Base-by-base conservation (phyloP, 2,329 filamentous ascomycete species). In the Fusarium nygamai region DNA sequence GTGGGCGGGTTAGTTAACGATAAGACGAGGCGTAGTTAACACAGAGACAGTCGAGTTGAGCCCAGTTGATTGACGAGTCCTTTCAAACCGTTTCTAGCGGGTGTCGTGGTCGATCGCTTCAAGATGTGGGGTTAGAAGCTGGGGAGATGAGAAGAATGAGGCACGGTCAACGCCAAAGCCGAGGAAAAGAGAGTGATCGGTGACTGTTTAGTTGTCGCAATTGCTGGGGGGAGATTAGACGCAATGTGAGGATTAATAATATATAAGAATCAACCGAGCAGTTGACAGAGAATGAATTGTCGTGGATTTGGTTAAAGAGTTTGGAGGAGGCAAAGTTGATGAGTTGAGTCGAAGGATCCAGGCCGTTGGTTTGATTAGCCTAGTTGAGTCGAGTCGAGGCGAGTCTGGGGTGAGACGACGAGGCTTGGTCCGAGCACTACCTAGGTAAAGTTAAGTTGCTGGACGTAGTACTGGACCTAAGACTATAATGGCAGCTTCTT, bases 81-180 rank as follows among this genome's bases (percentile, higher is more conserved):
- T 64, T 57, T 54, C 56, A 43, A 46, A 27, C 54, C 64, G 48
- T 72, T 59, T 56, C 58, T 67, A 54, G 61, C 53, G 53, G 67
- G 56, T 68, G 61, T 74, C 57, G 59, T 73, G 72, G 72, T 47
- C 61, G 67, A 75, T 74, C 57, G 58, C 51, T 56, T 74, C 56
- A 43, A 56, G 48, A 63, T 67, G 61, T 69, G 68, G 65, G 69
- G 65, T 73, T 66, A 68, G 71, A 67, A 76, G 70, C 68, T 68
- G 61, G 61, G 56, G 27, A 51, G 46, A 48, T 59, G 57, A 61
- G 53, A 43, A 38, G 63, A 69, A 46, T 27, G 67, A 74, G 72
- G 72, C 64, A 64, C 62, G 69, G 67, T 27, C 51, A 65, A 39
- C 22, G 50, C 38, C 48, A 56, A 71, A 57, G 57, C 43, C 57